Evolutionary conservation across 306 rosid genomes (phyloP).

Genomic region (Rosa lucieae): DNA sequence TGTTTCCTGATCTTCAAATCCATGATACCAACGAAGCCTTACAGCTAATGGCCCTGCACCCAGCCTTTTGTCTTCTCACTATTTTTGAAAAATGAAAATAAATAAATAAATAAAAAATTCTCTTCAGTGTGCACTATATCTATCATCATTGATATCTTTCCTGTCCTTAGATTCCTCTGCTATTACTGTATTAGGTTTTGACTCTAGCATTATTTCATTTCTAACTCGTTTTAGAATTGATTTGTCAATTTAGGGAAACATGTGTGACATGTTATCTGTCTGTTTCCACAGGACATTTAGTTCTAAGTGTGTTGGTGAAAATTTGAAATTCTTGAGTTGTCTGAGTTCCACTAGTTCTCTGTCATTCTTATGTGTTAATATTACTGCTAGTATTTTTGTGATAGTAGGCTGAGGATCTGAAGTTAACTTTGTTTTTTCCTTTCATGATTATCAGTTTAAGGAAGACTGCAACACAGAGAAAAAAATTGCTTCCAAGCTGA

Average conservation of each 20-base stretch:
- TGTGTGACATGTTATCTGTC: not conserved
- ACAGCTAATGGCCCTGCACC: not conserved
- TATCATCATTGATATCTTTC: not conserved
- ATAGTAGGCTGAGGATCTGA: constrained; percentile 7
- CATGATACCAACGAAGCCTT: not conserved
- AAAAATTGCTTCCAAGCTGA: constrained; percentile 79
- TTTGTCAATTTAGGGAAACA: not conserved
- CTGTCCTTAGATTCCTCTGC: not conserved
- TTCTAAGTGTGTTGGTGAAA: constrained; percentile 10
- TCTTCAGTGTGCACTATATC: not conserved
- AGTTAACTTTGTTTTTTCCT: constrained; percentile 9
- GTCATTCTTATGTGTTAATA: constrained; percentile 10
- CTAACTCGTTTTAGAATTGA: not conserved
- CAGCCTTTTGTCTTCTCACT: not conserved
- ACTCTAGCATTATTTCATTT: not conserved
- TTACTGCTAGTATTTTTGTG: constrained; percentile 11
- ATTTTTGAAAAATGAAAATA: too few species aligned
- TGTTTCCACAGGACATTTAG: not conserved
- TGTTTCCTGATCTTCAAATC: too few species aligned
- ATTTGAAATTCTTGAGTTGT: not conserved
- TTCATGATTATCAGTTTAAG: constrained; percentile 59
- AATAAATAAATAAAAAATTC: too few species aligned
- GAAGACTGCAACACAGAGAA: constrained; percentile 88
- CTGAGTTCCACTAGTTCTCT: constrained; percentile 12
- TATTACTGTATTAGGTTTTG: not conserved